Percentiles rank a stretch among this genome's conserved stretches.
Conservation (phyloP, 164 flowering plant genomes). For the Chimonanthus praecox region DNA sequence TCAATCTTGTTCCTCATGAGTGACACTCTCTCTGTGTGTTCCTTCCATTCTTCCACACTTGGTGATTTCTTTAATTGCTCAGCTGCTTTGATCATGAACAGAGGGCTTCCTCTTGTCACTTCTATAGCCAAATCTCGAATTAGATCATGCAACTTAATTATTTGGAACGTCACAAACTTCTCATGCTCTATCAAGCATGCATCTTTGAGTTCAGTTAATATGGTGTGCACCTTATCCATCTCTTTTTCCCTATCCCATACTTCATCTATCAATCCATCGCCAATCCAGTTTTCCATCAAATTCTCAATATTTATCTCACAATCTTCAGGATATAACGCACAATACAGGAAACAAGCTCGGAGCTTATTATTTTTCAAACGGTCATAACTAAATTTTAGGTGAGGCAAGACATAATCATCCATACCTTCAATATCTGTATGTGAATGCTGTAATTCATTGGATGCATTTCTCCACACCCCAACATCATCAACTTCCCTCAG, state of each 20-base stretch:
- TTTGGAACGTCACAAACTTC: neutral
- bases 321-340: neutral
- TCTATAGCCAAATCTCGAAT: slow-evolving; percentile 28
- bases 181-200: slow-evolving; percentile 18
- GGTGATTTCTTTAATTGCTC: slow-evolving; percentile 2
- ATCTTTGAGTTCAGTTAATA: slow-evolving; percentile 16
- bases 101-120: slow-evolving; percentile 3
- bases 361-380: neutral
- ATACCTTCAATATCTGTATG: neutral
- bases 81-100: slow-evolving; percentile 17
- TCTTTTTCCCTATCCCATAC: slow-evolving; percentile 5
- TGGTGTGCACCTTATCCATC: slow-evolving; percentile 16
- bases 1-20: neutral
- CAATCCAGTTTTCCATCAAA: slow-evolving; percentile 15
- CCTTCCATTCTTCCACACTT: slow-evolving; percentile 5
- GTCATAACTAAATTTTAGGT: slow-evolving; percentile 9
- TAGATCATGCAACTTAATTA: slow-evolving; percentile 34
- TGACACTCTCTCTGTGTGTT: slow-evolving; percentile 7
- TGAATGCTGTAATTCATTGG: slow-evolving; percentile 5
- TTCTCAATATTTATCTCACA: neutral
- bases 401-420: slow-evolving; percentile 10
- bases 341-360: neutral
- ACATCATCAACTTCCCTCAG: slow-evolving; percentile 3
- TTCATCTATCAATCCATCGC: slow-evolving; percentile 21
- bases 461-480: slow-evolving; percentile 12